Percentiles rank a stretch among this genome's conserved stretches.
Evolutionary conservation across 177 flowering plant species (phyloP).

Genomic region (Vitis hybrid): DNA sequence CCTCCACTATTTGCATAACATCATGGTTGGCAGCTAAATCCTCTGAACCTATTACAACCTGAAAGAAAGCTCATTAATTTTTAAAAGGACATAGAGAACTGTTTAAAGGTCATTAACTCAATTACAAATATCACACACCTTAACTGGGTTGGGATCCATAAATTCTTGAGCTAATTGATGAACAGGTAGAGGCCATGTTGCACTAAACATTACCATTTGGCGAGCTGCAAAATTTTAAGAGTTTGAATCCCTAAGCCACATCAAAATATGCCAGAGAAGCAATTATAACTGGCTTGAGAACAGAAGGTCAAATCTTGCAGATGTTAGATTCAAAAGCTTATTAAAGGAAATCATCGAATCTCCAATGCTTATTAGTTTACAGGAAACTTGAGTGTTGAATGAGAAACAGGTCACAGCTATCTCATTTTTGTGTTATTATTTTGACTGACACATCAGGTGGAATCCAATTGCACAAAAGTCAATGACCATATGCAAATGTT

Average conservation of each 20-base stretch:
- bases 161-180: slow-evolving; percentile 90
- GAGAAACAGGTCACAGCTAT: too few relatives aligned
- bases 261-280: slow-evolving; percentile 2
- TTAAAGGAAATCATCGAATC: neutral
- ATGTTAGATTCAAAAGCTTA: neutral
- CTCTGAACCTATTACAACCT: slow-evolving; percentile 99
- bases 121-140: slow-evolving; percentile 43
- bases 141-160: slow-evolving; percentile 91
- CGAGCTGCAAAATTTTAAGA: slow-evolving; percentile 52
- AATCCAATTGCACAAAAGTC: too few relatives aligned
- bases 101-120: neutral
- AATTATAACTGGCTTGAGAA: neutral
- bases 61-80: slow-evolving; percentile 22
- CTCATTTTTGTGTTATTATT: too few relatives aligned
- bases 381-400: too few relatives aligned
- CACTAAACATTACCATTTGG: slow-evolving; percentile 98
- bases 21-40: slow-evolving; percentile 99
- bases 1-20: slow-evolving; percentile 99
- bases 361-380: too few relatives aligned
- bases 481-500: too few relatives aligned
- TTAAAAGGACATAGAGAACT: neutral
- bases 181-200: slow-evolving; percentile 93
- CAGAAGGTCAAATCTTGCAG: too few relatives aligned
- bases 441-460: too few relatives aligned
- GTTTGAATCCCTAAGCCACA: neutral